Percentiles rank a stretch among this genome's conserved stretches.
phyloP scores from a whole-genome alignment of 345 rosid species.

The Camelina hispida region DNA sequence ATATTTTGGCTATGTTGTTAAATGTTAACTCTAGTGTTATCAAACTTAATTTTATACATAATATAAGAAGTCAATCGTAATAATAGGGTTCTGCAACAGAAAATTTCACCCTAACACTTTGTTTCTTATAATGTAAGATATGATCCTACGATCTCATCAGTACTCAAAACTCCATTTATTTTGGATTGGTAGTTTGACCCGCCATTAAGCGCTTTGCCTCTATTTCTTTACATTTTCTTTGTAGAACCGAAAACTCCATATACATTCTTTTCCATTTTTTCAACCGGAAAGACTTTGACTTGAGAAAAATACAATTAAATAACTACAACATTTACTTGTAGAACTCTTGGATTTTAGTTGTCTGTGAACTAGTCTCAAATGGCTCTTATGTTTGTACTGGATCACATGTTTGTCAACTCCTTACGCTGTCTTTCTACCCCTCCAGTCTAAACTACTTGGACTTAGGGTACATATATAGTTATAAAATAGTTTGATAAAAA shows the following conservation, averaged over 20 bases:
- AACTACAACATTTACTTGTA: constrained; percentile 1
- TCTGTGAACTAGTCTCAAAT: constrained; percentile 26
- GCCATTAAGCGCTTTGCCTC: not conserved
- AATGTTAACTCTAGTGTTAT: too few relatives aligned
- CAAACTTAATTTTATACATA: too few relatives aligned
- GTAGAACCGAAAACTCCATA: not conserved
- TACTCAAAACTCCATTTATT: not conserved
- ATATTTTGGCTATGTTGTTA: not conserved
- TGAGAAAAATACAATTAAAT: not conserved
- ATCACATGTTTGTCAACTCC: constrained; percentile 16
- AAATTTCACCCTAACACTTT: not conserved
- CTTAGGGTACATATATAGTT: too few relatives aligned
- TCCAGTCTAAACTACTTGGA: not conserved
- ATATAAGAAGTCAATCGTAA: not conserved
- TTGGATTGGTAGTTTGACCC: not conserved
- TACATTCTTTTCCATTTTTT: not conserved
- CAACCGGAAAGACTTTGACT: constrained; percentile 1
- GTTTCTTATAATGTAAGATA: not conserved
- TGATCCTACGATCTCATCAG: not conserved
- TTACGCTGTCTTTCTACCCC: constrained; percentile 5
- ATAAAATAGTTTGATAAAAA: too few relatives aligned
- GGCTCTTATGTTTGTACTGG: constrained; percentile 23
- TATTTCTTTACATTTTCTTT: not conserved
- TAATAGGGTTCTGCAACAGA: not conserved
- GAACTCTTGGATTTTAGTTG: constrained; percentile 35